These are phyloP conservation scores for Rhynchospora breviuscula DNA, from an alignment of 176 grass and related monocot genomes.

Conservation along the genomic window DNA sequence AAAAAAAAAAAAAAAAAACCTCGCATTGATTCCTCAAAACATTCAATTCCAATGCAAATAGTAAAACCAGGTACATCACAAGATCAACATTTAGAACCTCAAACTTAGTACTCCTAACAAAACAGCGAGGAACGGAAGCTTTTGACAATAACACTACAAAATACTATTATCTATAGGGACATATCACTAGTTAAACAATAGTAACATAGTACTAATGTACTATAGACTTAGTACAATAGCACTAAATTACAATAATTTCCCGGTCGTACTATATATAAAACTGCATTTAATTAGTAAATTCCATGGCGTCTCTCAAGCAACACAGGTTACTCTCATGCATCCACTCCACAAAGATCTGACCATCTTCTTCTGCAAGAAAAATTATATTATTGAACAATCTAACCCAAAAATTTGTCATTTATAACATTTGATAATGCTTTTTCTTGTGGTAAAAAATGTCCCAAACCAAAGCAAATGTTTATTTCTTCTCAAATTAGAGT, in stretches of 20 bases:
- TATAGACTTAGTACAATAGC: neutral
- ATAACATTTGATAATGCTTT: no score
- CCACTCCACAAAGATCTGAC: slow-evolving; percentile 58
- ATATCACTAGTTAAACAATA: neutral
- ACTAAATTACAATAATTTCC: neutral
- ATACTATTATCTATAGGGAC: neutral
- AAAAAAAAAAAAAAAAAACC: no score
- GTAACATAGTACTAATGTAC: neutral
- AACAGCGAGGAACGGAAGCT: neutral
- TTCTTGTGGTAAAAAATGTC: no score
- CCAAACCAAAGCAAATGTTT: no score
- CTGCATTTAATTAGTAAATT: slow-evolving; percentile 3
- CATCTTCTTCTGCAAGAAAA: slow-evolving; percentile 45
- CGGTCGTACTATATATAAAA: neutral
- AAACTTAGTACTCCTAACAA: neutral
- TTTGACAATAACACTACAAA: neutral
- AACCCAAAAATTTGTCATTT: neutral
- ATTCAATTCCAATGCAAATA: slow-evolving; percentile 2
- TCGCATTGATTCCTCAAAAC: neutral
- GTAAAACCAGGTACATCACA: neutral
- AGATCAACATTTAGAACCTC: neutral
- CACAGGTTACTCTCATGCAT: slow-evolving; percentile 51
- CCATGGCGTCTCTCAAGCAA: slow-evolving; percentile 30
- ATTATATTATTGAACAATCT: neutral
- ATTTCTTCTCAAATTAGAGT: no score